Evolutionary conservation across 1,284 basidiomycete species (phyloP).

Genomic region (Ganoderma lucidum): DNA sequence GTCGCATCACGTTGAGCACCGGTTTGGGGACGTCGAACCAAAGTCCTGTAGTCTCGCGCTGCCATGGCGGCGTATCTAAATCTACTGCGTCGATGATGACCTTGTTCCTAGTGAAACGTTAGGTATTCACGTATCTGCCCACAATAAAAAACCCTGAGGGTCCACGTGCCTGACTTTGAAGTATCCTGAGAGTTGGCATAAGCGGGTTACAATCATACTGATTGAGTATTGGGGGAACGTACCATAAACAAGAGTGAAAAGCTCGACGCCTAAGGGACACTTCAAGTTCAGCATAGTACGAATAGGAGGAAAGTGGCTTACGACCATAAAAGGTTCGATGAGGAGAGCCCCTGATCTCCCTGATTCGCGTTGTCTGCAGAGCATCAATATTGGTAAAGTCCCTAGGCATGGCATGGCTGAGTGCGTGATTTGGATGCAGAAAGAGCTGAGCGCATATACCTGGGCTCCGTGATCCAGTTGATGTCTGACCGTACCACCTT

Average conservation of each 20-base stretch:
- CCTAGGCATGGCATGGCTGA: conserved; percentile 45
- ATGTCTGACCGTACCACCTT: conserved; percentile 78
- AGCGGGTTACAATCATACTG: conserved; percentile 24
- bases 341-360: conserved; percentile 68
- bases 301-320: conserved; percentile 43
- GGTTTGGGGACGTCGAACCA: conserved; percentile 85
- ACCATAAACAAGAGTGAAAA: conserved; percentile 83
- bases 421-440: conserved; percentile 11
- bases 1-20: conserved; percentile 60
- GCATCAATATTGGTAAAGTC: conserved; percentile 86
- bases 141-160: conserved; percentile 1
- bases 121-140: neutral
- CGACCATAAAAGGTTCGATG: conserved; percentile 79
- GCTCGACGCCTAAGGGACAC: conserved; percentile 61
- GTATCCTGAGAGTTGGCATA: conserved; percentile 38
- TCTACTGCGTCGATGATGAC: conserved; percentile 83
- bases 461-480: conserved; percentile 84
- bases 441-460: conserved; percentile 49
- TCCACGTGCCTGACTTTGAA: conserved; percentile 63
- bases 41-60: conserved; percentile 79
- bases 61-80: conserved; percentile 82
- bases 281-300: neutral
- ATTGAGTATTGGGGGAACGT: conserved; percentile 38
- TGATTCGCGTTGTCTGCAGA: conserved; percentile 79
- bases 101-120: conserved; percentile 52